Conservation (phyloP, 164 flowering plant genomes). For the Platanus orientalis region DNA sequence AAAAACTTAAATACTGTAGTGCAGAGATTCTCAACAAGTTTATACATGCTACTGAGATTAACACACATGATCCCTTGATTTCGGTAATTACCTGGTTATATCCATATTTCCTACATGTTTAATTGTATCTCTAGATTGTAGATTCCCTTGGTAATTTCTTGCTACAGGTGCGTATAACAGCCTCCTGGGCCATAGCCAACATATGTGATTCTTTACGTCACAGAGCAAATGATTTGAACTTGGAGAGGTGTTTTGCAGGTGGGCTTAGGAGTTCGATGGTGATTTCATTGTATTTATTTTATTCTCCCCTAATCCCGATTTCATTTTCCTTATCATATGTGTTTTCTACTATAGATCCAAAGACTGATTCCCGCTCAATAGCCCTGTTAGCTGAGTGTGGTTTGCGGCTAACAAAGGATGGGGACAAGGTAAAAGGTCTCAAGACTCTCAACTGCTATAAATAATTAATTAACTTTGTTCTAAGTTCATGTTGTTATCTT, state of each 20-base stretch:
- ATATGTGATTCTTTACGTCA: conserved; percentile 74
- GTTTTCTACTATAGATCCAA: conserved; percentile 24
- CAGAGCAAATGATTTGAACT: conserved; percentile 24
- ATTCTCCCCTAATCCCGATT: background rate
- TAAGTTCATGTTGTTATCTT: background rate
- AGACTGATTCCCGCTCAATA: conserved; percentile 21
- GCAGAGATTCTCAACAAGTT: conserved; percentile 61
- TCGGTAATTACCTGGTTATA: conserved; percentile 38
- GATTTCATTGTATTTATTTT: background rate
- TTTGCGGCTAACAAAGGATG: conserved; percentile 73
- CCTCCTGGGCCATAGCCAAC: conserved; percentile 96
- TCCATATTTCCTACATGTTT: conserved; percentile 1
- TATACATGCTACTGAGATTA: conserved; percentile 54
- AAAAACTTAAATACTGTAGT: conserved; percentile 33
- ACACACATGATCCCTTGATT: conserved; percentile 48
- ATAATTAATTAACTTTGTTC: background rate
- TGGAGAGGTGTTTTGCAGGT: conserved; percentile 29
- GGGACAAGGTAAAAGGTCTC: conserved; percentile 72
- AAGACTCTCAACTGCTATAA: background rate
- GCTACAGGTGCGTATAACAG: conserved; percentile 76
- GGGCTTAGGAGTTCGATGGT: background rate
- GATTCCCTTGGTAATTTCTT: conserved; percentile 4
- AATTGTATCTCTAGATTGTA: background rate
- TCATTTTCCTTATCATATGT: background rate
- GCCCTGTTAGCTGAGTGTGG: conserved; percentile 47